Base-by-base conservation (phyloP, 2,329 filamentous ascomycete genomes). In the Leptosphaerulina australis region DNA sequence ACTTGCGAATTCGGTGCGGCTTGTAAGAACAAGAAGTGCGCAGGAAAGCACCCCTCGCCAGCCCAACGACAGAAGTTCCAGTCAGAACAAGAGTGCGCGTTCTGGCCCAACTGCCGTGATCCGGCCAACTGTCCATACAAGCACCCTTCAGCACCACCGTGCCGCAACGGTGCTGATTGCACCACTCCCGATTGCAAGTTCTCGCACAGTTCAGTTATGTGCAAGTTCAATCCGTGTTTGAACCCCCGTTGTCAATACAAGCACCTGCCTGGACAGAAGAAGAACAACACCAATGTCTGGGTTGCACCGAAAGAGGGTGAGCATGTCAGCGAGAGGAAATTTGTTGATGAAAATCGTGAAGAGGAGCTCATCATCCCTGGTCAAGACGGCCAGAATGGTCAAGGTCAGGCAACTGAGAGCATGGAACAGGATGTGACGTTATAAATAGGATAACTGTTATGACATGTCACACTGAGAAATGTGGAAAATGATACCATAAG, bases 11-110 rank as follows among this genome's bases (percentile, higher is more conserved):
- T 89, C 64, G 93, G 91, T 15, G 91, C 86, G 2, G 91, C 91
- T 7, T 99, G 94, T 84, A 96, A 94, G 77, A 99, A 97, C 79
- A 83, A 85, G 66, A 97, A 97, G 77, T 99, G 94, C 69, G 89
- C 88, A 7, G 92, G 83, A 22, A 89, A 91, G 51, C 94, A 99
- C 73, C 94, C 94, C 2, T 97, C 92, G 5, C 94, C 94, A 1
- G 91, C 93, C 5, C 83, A 88, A 62, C 90, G 86, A 70, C 77
- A 83, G 41, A 85, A 87, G 20, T 90, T 93, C 70, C 88, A 96
- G 75, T 82, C 85, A 51, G 88, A 94, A 71, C 86, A 89, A 71
- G 87, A 95, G 66, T 96, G 92, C 83, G 90, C 88, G 68, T 96
- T 91, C 80, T 96, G 85, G 73, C 91, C 92, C 50, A 90, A 95